Evolutionary conservation across 1,139 yeast genomes (phyloP), one percentile per base, ranked within the genome.

Genomic region (Scheffersomyces illinoinensis): DNA sequence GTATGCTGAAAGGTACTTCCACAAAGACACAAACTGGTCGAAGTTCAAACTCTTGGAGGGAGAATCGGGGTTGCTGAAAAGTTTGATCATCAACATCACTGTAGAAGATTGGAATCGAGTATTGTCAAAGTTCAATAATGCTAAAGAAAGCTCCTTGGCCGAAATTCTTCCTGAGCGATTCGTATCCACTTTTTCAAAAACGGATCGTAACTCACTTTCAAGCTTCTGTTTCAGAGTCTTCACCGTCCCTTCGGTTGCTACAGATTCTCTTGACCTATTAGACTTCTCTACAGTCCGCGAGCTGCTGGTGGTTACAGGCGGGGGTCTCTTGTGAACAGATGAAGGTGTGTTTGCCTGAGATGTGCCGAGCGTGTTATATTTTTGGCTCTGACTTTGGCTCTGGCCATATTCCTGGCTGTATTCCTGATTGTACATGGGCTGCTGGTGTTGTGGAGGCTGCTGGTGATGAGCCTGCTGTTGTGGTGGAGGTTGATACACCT

Each of bases 1-100:
- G 84, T 91, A 89, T 57, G 90, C 90, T n/a, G 87, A 80, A 54
- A 89, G 76, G 65, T 88, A 89, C 68, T 88, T 85, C 92, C 93
- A 89, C 56, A 89, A 76, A 59, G 88, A 86, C 54, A 85, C 89
- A 70, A 89, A 89, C 71, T 89, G 93, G 56, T 84, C 87, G 65
- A 86, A 89, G 62, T 85, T 86, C 61, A 81, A 72, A 50, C 72
- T 71, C 55, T 69, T 71, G 53, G 84, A 77, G 12, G 71, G 71
- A 18, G 66, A 64, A 2, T 83, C 74, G n/a, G 71, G 63, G 49
- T 68, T 87, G 54, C 74, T 67, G 71, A 89, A 89, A 68, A 89
- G 76, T 66, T 85, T 83, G 59, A 89, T 85, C 91, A 89, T 88
- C 53, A 89, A 76, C 54, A 78, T 71, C 49, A 88, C 85, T 0